Conservation (phyloP, 2,329 filamentous ascomycete species). For the Chalaropsis thielavioides region DNA sequence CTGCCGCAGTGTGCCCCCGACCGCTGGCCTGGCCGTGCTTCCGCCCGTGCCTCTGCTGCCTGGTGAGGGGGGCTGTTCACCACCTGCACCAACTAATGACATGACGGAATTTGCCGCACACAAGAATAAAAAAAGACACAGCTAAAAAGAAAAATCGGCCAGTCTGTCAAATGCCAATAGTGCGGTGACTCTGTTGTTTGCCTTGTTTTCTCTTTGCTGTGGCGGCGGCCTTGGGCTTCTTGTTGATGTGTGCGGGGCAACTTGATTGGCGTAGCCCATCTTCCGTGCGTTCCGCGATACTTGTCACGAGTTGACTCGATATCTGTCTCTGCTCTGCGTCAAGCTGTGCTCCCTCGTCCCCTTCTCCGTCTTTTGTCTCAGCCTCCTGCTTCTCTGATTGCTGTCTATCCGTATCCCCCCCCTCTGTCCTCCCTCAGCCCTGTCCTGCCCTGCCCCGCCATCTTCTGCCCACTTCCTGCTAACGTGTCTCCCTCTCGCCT, state of each 20-base stretch:
- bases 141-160: too few species aligned
- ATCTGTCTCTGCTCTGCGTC: background rate
- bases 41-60: background rate
- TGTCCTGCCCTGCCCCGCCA: background rate
- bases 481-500: slow-evolving; percentile 12
- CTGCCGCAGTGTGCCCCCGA: background rate
- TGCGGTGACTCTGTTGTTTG: background rate
- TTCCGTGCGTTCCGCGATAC: slow-evolving; percentile 2
- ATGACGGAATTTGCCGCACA: too few species aligned
- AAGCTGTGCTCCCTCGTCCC: background rate
- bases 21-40: background rate
- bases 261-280: background rate
- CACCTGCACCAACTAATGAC: background rate
- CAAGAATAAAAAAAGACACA: too few species aligned
- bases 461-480: slow-evolving; percentile 15
- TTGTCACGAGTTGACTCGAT: background rate
- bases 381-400: background rate
- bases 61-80: too few species aligned
- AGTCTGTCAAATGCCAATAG: too few species aligned
- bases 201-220: background rate
- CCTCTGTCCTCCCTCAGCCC: background rate
- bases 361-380: background rate
- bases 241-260: background rate
- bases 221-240: background rate
- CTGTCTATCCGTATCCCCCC: background rate